Evolutionary conservation across 495 filamentous ascomycete genomes (phyloP).

Genomic region (Pyrenopolyporus hunteri): DNA sequence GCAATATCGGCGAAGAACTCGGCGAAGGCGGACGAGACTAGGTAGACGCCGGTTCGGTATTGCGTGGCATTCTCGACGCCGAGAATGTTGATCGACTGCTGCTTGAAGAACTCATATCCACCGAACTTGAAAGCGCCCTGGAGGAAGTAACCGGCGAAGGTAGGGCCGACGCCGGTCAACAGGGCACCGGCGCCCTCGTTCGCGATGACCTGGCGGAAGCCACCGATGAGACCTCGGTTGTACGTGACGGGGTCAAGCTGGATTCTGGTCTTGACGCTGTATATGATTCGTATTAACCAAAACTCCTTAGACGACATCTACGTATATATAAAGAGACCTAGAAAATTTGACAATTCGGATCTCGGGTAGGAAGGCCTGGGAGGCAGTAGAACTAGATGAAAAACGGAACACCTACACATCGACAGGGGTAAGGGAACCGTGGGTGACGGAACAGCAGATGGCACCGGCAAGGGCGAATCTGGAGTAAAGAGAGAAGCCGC

Average conservation of each 20-base stretch:
- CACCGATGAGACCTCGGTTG: constrained; percentile 87
- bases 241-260: constrained; percentile 90
- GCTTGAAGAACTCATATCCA: constrained; percentile 96
- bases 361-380: neutral
- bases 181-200: constrained; percentile 88
- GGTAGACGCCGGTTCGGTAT: constrained; percentile 88
- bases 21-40: constrained; percentile 79
- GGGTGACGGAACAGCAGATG: constrained; percentile 92
- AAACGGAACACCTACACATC: constrained; percentile 80
- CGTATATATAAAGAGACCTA: neutral
- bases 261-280: constrained; percentile 92
- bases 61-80: constrained; percentile 80
- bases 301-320: too few species aligned
- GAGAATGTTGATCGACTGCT: constrained; percentile 82
- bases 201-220: constrained; percentile 81
- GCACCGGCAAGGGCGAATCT: constrained; percentile 93
- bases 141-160: constrained; percentile 90
- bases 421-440: constrained; percentile 89
- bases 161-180: constrained; percentile 85
- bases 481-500: constrained; percentile 68
- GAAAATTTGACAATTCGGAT: neutral
- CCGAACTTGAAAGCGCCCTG: constrained; percentile 96
- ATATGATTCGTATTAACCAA: constrained; percentile 27
- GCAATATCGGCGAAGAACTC: constrained; percentile 96
- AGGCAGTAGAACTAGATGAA: neutral